phyloP scores from a whole-genome alignment of 495 filamentous ascomycete genomes.

The Aspergillus ellipticus region DNA sequence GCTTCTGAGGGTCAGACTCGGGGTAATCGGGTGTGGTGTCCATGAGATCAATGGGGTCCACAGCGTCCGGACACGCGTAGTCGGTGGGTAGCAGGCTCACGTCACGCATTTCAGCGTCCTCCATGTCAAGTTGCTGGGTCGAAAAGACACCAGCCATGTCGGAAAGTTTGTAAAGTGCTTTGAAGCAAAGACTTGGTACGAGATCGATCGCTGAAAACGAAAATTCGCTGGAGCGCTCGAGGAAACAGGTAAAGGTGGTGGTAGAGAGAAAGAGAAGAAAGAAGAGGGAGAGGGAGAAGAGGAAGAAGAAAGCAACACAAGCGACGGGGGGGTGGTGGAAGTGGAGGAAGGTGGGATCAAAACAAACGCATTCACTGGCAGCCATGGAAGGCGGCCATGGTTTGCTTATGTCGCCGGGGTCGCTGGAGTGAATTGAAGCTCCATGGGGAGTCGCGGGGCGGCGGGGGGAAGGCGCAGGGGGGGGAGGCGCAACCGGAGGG shows the following conservation, averaged over 20 bases:
- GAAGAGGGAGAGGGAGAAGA: constrained; percentile 6
- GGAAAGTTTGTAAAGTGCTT: neutral
- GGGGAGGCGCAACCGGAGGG: neutral
- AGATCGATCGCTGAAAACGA: neutral
- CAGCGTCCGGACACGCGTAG: neutral
- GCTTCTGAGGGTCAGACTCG: neutral
- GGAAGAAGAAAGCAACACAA: constrained; percentile 1
- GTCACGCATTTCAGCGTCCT: constrained; percentile 16
- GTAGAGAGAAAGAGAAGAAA: constrained; percentile 1
- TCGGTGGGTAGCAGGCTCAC: constrained; percentile 7
- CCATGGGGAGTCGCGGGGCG: constrained; percentile 7
- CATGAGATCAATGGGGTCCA: constrained; percentile 16
- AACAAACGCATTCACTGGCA: constrained; percentile 14
- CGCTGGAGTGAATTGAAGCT: constrained; percentile 8
- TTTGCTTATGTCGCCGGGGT: constrained; percentile 8
- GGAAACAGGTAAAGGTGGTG: neutral
- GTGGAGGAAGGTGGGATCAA: constrained; percentile 6
- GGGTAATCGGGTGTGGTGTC: constrained; percentile 7
- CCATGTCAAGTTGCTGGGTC: constrained; percentile 7
- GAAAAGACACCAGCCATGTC: constrained; percentile 12
- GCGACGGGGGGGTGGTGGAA: constrained; percentile 6
- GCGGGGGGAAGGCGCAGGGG: neutral
- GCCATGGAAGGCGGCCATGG: constrained; percentile 13
- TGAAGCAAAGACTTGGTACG: neutral
- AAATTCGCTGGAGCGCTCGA: neutral